Base-by-base conservation (phyloP, 2,329 filamentous ascomycete species). In the Leptosphaerulina australis region DNA sequence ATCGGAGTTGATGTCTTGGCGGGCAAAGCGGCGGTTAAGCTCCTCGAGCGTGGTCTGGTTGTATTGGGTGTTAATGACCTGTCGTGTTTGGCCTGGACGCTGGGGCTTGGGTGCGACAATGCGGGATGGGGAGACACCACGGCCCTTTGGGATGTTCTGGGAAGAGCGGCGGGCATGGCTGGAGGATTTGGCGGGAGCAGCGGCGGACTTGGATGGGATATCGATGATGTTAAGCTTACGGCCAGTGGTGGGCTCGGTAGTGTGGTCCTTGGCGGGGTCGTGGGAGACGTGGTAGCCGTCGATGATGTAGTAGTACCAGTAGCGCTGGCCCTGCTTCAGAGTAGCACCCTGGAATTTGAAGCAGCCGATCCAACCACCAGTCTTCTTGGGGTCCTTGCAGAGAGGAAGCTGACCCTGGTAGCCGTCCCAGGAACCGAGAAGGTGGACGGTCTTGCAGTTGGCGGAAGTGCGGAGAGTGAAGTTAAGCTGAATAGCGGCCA, bases 241-340 rank as follows among this genome's bases (percentile, higher is more conserved):
- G 79, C 92, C 91, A 49, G 94, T 97, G 75, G 92, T 97, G 73
- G 93, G 92, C 82, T 99, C 94, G 63, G 89, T 88, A 71, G 90
- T 95, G 72, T 88, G 93, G 69, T 88, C 81, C 74, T 91, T 87
- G 74, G 89, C 90, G 64, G 93, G 92, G 79, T 97, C 94, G 83
- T 97, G 93, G 56, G 92, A 92, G 74, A 96, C 88, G 76, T 97
- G 92, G 85, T 97, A 97, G 66, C 94, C 94, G 76, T 99, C 94
- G 76, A 97, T 94, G 86, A 97, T 97, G 83, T 97, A 99, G 86
- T 99, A 99, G 87, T 97, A 99, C 94, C 94, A 99, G 86, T 97
- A 97, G 73, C 93, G 88, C 74, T 90, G 86, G 74, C 93, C 91
- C 67, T 90, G 82, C 81, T 93, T 87, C 67, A 97, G 84, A 53